These are phyloP conservation scores for Saccharomyces hybrid DNA, from an alignment of 1,139 yeast species.

Conservation along the genomic window DNA sequence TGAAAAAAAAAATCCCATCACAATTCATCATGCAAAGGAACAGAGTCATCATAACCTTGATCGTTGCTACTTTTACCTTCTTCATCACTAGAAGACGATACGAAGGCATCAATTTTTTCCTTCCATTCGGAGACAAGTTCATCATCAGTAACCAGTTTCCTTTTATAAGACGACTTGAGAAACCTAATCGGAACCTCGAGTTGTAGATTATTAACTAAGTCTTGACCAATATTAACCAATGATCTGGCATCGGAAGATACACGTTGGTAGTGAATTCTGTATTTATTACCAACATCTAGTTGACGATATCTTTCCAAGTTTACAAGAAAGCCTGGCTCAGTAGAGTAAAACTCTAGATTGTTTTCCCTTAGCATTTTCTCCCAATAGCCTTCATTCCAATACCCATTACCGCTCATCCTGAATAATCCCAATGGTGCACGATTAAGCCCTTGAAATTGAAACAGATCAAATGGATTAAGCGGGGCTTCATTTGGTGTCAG, in stretches of 20 bases:
- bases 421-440: constrained; percentile 15
- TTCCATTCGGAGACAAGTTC: background rate
- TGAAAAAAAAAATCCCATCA: background rate
- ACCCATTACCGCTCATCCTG: constrained; percentile 79
- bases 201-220: constrained; percentile 82
- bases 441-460: constrained; percentile 3
- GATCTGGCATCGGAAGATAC: constrained; percentile 74
- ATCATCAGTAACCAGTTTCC: background rate
- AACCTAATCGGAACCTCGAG: constrained; percentile 27
- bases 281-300: constrained; percentile 63
- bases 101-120: background rate
- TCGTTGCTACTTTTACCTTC: background rate
- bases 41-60: background rate
- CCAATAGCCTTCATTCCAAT: constrained; percentile 97
- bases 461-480: constrained; percentile 46
- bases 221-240: constrained; percentile 83
- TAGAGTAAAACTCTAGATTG: constrained; percentile 61
- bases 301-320: constrained; percentile 64
- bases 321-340: constrained; percentile 69
- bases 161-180: constrained; percentile 3
- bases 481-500: constrained; percentile 75
- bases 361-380: constrained; percentile 49
- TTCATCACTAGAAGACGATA: background rate
- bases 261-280: constrained; percentile 82
- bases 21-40: background rate